A percentile compares a stretch with the other conserved stretches of the same genome.
Conservation (phyloP, 73 alveolate species). For the Diophrys appendiculata region DNA sequence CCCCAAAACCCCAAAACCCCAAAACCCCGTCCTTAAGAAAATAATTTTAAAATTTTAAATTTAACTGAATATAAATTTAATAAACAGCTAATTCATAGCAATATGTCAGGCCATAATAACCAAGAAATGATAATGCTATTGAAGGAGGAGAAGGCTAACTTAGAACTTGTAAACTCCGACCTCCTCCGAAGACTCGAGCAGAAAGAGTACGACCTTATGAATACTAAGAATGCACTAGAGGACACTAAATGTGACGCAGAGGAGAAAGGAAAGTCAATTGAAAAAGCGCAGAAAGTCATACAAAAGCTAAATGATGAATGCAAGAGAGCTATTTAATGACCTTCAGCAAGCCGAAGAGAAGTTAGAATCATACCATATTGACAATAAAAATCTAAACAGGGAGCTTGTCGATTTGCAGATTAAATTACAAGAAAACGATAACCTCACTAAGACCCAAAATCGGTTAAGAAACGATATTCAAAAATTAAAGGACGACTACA, state of each 20-base stretch:
- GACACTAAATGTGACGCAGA: constrained; percentile 4
- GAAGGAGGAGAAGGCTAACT: constrained; percentile 10
- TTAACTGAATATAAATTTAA: no score
- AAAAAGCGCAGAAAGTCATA: constrained; percentile 27
- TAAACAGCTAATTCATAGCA: constrained; percentile 3
- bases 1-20: constrained; percentile 29
- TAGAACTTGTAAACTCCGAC: constrained; percentile 18
- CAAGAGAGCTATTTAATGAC: constrained; percentile 20
- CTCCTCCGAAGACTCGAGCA: constrained; percentile 17
- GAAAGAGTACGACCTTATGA: constrained; percentile 6
- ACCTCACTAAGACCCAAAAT: constrained; percentile 10
- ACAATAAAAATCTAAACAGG: constrained; percentile 7
- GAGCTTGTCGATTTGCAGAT: constrained; percentile 12
- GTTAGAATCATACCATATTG: constrained; percentile 3
- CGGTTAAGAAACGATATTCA: constrained; percentile 17
- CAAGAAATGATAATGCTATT: constrained; percentile 15
- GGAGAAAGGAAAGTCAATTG: constrained; percentile 26
- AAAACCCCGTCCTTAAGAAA: constrained; percentile 9
- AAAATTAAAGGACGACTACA: constrained; percentile 7
- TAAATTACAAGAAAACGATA: constrained; percentile 14
- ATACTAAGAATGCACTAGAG: not conserved
- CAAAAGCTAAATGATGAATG: constrained; percentile 24
- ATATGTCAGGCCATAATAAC: constrained; percentile 10
- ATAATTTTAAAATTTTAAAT: not conserved
- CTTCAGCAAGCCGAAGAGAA: constrained; percentile 17